Conservation (phyloP, 2,329 filamentous ascomycete species). For the Cryphonectria japonica region DNA sequence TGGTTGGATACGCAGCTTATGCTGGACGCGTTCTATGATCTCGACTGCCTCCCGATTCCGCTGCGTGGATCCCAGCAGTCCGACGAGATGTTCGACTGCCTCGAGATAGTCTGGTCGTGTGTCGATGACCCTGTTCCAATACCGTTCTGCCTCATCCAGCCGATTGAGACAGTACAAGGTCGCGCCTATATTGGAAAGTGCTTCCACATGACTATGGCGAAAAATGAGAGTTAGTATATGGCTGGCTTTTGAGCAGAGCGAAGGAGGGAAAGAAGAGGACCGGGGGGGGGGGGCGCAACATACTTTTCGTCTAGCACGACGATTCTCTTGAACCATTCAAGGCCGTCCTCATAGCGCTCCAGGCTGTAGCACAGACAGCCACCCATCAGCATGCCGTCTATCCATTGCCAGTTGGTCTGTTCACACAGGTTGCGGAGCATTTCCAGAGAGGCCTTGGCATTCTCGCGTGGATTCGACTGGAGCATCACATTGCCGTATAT, state of each 20-base stretch:
- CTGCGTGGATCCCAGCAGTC: slow-evolving; percentile 80
- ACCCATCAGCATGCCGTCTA: slow-evolving; percentile 88
- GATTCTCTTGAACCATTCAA: slow-evolving; percentile 74
- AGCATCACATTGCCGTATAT: slow-evolving; percentile 32
- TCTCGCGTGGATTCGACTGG: slow-evolving; percentile 48
- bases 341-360: slow-evolving; percentile 77
- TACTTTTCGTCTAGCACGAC: slow-evolving; percentile 60
- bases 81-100: slow-evolving; percentile 91
- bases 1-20: slow-evolving; percentile 59
- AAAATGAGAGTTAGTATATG: slow-evolving; percentile 25
- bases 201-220: slow-evolving; percentile 76
- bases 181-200: slow-evolving; percentile 89
- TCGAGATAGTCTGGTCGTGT: slow-evolving; percentile 88
- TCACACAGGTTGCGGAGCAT: slow-evolving; percentile 76
- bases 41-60: slow-evolving; percentile 83
- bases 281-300: slow-evolving; percentile 33
- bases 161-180: slow-evolving; percentile 83
- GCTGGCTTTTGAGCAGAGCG: neutral
- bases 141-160: slow-evolving; percentile 79
- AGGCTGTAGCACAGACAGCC: slow-evolving; percentile 92
- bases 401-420: slow-evolving; percentile 84
- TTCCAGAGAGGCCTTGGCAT: slow-evolving; percentile 69
- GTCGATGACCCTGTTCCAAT: slow-evolving; percentile 85
- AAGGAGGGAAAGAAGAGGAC: neutral
- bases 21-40: slow-evolving; percentile 85